Evolutionary conservation across 2,329 filamentous ascomycete species (phyloP), one percentile per base, ranked within the genome.

Genomic region (Trichoderma brevicompactum): DNA sequence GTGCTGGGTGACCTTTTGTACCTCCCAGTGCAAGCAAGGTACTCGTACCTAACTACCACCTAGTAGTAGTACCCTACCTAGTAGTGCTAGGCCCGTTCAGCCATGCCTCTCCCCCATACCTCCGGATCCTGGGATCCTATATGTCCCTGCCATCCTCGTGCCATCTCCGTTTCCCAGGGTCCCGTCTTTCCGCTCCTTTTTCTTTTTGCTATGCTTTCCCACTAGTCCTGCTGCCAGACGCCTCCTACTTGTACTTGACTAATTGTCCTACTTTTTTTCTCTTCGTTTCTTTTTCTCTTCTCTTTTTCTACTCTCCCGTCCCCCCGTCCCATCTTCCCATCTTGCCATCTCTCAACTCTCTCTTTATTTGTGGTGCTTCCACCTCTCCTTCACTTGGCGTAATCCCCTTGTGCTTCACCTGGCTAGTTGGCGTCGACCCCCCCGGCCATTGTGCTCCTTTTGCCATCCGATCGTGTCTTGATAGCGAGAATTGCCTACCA

Each of bases 91-190:
- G 28, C 46, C 53, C 53, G 36, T 41, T 43, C 40, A 44, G 53
- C 53, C 53, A n/a, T 43, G 32, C 32, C 34, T n/a, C 49, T 62
- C 59, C 59, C 59, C 59, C 59, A 62, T 62, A 54, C 52, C 36
- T 63, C 59, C 59, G 49, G 49, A 53, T 53, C 49, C 59, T 63
- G 59, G 59, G 46, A 46, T 46, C 40, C 40, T 55, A 54, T 40
- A 64, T 55, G 61, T 54, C 62, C 46, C 53, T 68, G 68, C 64
- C 68, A 66, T 69, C 65, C 68, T 68, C 65, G 64, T 65, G 62
- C 53, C 62, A 65, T 54, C 65, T 66, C 59, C 59, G 65, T 66
- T 64, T 65, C 46, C 53, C 59, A 66, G 65, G 65, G 65, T 66
- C 65, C 61, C 43, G 52, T 50, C 52, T 56, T 56, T 54, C 58